Conservation (phyloP, 345 rosid genomes). For the Linum lewisii region DNA sequence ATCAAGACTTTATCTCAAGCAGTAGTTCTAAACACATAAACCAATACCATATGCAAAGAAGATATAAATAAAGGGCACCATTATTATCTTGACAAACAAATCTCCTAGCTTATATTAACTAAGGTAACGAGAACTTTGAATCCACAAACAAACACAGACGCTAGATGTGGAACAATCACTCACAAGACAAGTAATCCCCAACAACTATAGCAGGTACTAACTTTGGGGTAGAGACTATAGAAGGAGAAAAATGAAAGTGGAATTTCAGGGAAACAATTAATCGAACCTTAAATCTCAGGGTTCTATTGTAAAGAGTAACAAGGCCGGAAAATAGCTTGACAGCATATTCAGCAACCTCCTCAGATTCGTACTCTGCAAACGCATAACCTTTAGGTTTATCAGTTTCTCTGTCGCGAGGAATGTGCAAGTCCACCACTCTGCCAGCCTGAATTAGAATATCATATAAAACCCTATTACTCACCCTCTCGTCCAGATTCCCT, state of each 20-base stretch:
- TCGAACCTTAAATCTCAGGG: constrained; percentile 70
- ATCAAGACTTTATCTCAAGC: background rate
- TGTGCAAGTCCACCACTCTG: constrained; percentile 57
- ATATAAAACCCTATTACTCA: constrained; percentile 73
- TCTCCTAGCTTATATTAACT: too few relatives aligned
- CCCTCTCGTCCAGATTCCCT: constrained; percentile 87
- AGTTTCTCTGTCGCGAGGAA: constrained; percentile 80
- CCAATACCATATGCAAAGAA: background rate
- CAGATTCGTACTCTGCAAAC: constrained; percentile 75
- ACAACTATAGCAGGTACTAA: background rate
- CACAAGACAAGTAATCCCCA: background rate
- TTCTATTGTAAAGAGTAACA: constrained; percentile 64
- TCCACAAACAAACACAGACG: background rate
- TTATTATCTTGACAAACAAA: too few relatives aligned
- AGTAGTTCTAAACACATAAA: background rate
- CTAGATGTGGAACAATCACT: background rate
- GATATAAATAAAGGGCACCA: background rate
- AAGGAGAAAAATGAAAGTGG: background rate
- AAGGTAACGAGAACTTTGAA: background rate
- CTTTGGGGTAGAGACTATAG: background rate
- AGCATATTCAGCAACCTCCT: constrained; percentile 85
- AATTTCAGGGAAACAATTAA: background rate
- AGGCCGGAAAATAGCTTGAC: constrained; percentile 88
- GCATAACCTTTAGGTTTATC: constrained; percentile 85
- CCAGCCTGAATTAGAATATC: constrained; percentile 93